Evolutionary conservation across 768 basidiomycete species (phyloP), one percentile per base, ranked within the genome.

Genomic region (Myochromella boudieri): DNA sequence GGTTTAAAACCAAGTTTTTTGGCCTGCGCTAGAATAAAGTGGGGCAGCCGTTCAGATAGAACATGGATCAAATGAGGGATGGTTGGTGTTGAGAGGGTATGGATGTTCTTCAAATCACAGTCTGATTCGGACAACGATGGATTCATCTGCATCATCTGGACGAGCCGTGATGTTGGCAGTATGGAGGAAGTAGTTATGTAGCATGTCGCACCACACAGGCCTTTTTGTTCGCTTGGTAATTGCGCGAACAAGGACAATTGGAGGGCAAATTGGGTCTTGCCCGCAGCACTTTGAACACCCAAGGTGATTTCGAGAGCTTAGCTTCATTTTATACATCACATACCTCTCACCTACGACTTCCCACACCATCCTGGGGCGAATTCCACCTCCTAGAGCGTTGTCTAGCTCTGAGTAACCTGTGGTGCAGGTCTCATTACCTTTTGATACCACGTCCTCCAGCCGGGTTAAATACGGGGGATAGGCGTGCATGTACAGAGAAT

Each of bases 291-390:
- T 61, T 12, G 28, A 31, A 1, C 15, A 4, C 48, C 7, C n/a
- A 34, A 3, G 28, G 42, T 17, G 60, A 9, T 27, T 27, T 5
- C 12, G 22, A 15, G n/a, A 27, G 14, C 38, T 24, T 14, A 34
- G 24, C 2, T 18, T 22, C n/a, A 4, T 46, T 20, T 3, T 3
- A 37, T 7, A 8, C 21, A 18, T 68, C 51, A 40, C 51, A 38
- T 64, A 93, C 94, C 91, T 91, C 74, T 95, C 91, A 21, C 94
- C 94, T 10, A 77, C 83, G 31, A 95, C 68, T 56, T 97, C 94
- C 81, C 91, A 95, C 2, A 97, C 52, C 78, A 85, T 84, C 1
- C 91, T 84, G 1, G 84, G 81, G 44, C 77, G 68, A 17, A 97
- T 72, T 2, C 94, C 94, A 10, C 93, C 93, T 6, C 87, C 87